These are phyloP conservation scores for Aphelidium insulamus DNA, from an alignment of 371 early-diverging fungal species.

Conservation along the genomic window DNA sequence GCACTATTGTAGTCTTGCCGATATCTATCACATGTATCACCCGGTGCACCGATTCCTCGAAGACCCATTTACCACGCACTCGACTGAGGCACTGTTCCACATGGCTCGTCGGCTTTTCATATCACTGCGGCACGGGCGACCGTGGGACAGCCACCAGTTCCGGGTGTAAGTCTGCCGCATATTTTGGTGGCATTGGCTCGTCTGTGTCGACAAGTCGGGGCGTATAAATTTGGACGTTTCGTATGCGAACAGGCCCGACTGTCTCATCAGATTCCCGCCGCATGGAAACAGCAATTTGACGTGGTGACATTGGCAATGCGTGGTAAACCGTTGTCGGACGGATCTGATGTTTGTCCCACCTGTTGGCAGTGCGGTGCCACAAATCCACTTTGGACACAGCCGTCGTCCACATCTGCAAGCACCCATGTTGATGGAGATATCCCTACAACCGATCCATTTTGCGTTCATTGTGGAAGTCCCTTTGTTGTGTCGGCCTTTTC, in stretches of 20 bases:
- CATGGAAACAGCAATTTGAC: constrained; percentile 18
- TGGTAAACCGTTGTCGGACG: constrained; percentile 11
- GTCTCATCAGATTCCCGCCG: constrained; percentile 8
- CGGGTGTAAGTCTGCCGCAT: constrained; percentile 8
- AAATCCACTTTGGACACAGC: no score
- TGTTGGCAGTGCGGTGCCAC: constrained; percentile 16
- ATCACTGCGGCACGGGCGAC: constrained; percentile 4
- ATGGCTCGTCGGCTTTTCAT: constrained; percentile 16
- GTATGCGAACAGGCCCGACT: constrained; percentile 13
- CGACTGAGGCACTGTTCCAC: constrained; percentile 15
- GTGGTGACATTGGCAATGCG: constrained; percentile 13
- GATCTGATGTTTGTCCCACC: constrained; percentile 10
- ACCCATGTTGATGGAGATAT: no score
- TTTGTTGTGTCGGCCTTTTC: constrained; percentile 19
- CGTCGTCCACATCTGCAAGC: no score
- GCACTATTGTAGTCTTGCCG: constrained; percentile 6
- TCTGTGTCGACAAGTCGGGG: constrained; percentile 18
- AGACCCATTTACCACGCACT: constrained; percentile 24
- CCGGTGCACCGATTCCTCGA: constrained; percentile 14
- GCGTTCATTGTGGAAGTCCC: constrained; percentile 15
- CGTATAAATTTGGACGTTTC: constrained; percentile 14
- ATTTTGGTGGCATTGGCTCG: constrained; percentile 13
- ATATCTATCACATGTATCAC: constrained; percentile 23
- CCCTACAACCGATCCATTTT: constrained; percentile 10
- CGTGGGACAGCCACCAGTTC: neutral